A percentile compares a stretch with the other conserved stretches of the same genome.
These are phyloP conservation scores for Trametes cubensis DNA, from an alignment of 768 basidiomycete species.

Conservation along the genomic window DNA sequence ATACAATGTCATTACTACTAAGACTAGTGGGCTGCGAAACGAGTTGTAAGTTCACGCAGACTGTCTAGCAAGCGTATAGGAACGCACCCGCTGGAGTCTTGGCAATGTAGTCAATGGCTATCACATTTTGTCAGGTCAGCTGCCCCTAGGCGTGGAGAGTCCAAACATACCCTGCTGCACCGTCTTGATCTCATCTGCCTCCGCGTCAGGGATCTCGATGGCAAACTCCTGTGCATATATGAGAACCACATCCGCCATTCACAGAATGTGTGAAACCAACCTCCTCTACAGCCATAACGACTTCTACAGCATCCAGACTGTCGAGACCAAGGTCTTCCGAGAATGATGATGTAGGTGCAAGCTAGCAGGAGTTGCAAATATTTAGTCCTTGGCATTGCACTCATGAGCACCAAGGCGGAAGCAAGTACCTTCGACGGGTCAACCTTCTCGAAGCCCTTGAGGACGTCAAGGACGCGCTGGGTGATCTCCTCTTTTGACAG, in stretches of 20 bases:
- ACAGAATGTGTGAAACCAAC: constrained; percentile 38
- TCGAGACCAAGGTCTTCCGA: constrained; percentile 87
- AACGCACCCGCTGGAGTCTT: constrained; percentile 58
- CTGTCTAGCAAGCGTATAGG: background rate
- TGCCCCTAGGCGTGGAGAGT: constrained; percentile 19
- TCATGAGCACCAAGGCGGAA: background rate
- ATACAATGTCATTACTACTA: constrained; percentile 23
- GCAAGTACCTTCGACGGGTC: constrained; percentile 63
- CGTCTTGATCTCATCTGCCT: constrained; percentile 92
- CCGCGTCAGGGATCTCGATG: constrained; percentile 97
- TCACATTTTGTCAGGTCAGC: constrained; percentile 16
- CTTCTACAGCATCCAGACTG: constrained; percentile 96
- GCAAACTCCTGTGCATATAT: constrained; percentile 76
- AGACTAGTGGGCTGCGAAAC: constrained; percentile 25
- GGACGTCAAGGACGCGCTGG: constrained; percentile 74
- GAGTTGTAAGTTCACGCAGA: constrained; percentile 6
- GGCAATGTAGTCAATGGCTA: constrained; percentile 93
- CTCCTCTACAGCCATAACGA: constrained; percentile 99
- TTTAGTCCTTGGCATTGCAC: background rate
- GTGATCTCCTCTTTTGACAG: constrained; percentile 72
- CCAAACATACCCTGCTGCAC: constrained; percentile 78
- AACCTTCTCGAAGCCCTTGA: constrained; percentile 91
- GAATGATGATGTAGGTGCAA: constrained; percentile 68
- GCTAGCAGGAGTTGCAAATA: constrained; percentile 43
- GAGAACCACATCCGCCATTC: background rate